Evolutionary conservation across 345 rosid species (phyloP).

Genomic region (Syzygium aqueum): DNA sequence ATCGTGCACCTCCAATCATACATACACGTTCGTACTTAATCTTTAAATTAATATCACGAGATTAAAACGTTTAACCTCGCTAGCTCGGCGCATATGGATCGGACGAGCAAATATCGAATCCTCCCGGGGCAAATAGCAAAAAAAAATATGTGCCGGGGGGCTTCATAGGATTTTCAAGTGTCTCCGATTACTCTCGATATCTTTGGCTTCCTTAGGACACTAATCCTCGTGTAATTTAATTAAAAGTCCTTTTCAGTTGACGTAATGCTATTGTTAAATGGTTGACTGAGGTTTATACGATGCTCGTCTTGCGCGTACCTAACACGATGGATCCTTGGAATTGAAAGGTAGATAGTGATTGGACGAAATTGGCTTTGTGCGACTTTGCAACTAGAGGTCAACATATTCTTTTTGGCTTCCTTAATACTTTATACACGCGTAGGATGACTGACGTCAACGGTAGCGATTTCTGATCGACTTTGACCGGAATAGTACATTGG

Average conservation of each 20-base stretch:
- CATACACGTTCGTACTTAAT: neutral
- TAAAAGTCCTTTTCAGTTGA: neutral
- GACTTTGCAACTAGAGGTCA: neutral
- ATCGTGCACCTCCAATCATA: neutral
- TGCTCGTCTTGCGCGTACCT: neutral
- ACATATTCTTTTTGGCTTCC: neutral
- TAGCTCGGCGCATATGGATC: neutral
- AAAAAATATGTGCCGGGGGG: neutral
- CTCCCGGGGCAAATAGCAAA: fast-evolving
- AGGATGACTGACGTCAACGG: fast-evolving
- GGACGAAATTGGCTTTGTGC: neutral
- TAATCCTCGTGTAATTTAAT: neutral
- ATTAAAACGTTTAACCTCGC: neutral
- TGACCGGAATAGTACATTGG: fast-evolving
- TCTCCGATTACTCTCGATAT: neutral
- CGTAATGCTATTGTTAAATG: neutral
- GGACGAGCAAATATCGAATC: neutral
- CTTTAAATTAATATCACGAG: neutral
- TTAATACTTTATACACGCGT: neutral
- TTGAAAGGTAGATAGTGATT: neutral
- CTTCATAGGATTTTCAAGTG: too few relatives aligned
- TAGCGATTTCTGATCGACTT: fast-evolving
- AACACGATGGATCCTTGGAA: neutral
- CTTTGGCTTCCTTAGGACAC: neutral
- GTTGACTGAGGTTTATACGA: neutral